phyloP scores from a whole-genome alignment of 129 eudicot genomes.

The Smallanthus sonchifolius region DNA sequence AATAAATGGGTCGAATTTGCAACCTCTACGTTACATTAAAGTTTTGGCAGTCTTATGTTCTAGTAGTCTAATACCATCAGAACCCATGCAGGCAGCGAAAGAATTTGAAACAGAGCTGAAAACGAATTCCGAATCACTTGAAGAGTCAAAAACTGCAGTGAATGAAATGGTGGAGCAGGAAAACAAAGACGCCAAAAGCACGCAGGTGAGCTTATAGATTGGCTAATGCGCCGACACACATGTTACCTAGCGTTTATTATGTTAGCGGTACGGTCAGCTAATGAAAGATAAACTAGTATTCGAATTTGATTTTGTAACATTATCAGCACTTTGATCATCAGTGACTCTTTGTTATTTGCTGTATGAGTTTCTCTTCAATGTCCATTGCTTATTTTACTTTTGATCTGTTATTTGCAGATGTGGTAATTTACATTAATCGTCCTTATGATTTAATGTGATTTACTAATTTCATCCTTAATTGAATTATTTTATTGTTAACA shows the following conservation, averaged over 20 bases:
- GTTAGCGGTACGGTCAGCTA: not conserved
- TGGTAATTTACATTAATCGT: not conserved
- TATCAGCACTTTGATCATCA: not conserved
- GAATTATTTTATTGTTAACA: no score
- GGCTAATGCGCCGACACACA: not conserved
- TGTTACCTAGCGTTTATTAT: not conserved
- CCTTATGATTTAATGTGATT: no score
- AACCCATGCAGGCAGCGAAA: slow-evolving; percentile 63
- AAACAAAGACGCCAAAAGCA: slow-evolving; percentile 40
- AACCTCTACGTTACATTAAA: not conserved
- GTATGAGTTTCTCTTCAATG: not conserved
- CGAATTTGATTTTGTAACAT: slow-evolving; percentile 12
- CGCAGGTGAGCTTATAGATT: slow-evolving; percentile 30
- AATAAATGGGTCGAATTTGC: no score
- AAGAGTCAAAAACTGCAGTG: slow-evolving; percentile 26
- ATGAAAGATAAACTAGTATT: slow-evolving; percentile 2
- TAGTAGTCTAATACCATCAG: not conserved
- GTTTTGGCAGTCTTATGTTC: not conserved
- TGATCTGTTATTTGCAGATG: not conserved
- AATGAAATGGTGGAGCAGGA: slow-evolving; percentile 30
- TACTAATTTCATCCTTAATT: no score
- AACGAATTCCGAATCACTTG: slow-evolving; percentile 47
- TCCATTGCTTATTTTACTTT: not conserved
- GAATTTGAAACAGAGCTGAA: slow-evolving; percentile 74
- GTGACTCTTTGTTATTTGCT: not conserved